A percentile compares a stretch with the other conserved stretches of the same genome.
phyloP scores from a whole-genome alignment of 768 basidiomycete genomes.

The Collybia sp. region DNA sequence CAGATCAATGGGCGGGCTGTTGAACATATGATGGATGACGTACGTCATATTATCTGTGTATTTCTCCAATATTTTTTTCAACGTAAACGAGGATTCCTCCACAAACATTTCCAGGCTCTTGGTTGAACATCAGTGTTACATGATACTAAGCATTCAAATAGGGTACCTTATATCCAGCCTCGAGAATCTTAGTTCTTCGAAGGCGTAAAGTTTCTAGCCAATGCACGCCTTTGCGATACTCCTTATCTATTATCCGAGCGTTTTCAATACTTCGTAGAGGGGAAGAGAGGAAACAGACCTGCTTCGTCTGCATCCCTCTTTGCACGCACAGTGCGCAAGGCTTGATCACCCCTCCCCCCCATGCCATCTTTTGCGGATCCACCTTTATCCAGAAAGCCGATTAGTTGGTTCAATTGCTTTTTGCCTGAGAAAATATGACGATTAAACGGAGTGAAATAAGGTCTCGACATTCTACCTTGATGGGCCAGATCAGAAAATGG shows the following conservation, averaged over 20 bases:
- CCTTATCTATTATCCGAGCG: conserved; percentile 57
- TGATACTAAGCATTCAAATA: not conserved
- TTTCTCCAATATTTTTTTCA: conserved; percentile 61
- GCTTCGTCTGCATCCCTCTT: conserved; percentile 93
- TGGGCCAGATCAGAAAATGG: conserved; percentile 86
- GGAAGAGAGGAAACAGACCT: conserved; percentile 36
- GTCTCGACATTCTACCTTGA: conserved; percentile 45
- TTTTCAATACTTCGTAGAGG: too few relatives aligned
- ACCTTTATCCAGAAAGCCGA: conserved; percentile 80
- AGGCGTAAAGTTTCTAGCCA: conserved; percentile 90
- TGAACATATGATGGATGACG: conserved; percentile 14
- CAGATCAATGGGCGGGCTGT: not conserved
- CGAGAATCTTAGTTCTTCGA: conserved; percentile 74
- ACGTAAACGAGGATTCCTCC: conserved; percentile 58
- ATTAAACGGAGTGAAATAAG: conserved; percentile 4
- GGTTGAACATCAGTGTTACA: not conserved
- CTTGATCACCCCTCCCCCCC: conserved; percentile 57
- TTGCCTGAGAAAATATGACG: conserved; percentile 51
- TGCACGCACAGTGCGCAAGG: conserved; percentile 72
- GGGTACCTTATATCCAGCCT: conserved; percentile 66
- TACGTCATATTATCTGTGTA: conserved; percentile 83
- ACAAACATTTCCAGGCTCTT: conserved; percentile 82
- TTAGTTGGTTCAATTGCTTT: conserved; percentile 81
- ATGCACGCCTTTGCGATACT: conserved; percentile 86
- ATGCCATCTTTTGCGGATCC: conserved; percentile 56